A percentile compares a stretch with the other conserved stretches of the same genome.
These are phyloP conservation scores for Takakia lepidozioides DNA, from an alignment of 225 moss, liverwort and hornwort species.

Conservation along the genomic window DNA sequence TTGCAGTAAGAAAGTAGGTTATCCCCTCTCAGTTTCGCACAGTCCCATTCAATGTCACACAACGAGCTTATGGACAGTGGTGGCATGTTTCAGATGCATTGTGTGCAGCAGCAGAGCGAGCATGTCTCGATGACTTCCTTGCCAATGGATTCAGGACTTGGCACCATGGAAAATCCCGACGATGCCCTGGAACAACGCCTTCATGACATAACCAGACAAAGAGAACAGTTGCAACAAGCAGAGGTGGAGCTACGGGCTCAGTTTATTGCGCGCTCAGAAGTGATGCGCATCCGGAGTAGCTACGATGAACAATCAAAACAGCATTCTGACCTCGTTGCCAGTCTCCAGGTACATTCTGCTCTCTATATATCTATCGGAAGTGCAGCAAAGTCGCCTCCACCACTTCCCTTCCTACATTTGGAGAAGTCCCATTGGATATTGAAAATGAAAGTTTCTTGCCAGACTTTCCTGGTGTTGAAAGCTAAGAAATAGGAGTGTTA, in stretches of 20 bases:
- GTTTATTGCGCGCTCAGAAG: conserved; percentile 82
- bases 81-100: conserved; percentile 71
- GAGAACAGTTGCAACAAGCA: conserved; percentile 83
- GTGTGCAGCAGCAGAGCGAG: conserved; percentile 79
- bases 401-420: too few species aligned
- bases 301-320: conserved; percentile 82
- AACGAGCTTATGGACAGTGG: too few species aligned
- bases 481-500: too few species aligned
- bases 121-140: conserved; percentile 55
- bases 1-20: too few species aligned
- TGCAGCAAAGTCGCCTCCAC: too few species aligned
- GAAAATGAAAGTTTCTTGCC: too few species aligned
- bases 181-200: conserved; percentile 83
- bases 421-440: too few species aligned
- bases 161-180: conserved; percentile 51
- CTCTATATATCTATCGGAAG: too few species aligned
- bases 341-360: conserved; percentile 52
- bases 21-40: too few species aligned
- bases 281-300: conserved; percentile 70
- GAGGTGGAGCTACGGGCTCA: conserved; percentile 85
- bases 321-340: conserved; percentile 69
- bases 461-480: too few species aligned
- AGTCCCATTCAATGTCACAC: too few species aligned
- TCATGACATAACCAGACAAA: conserved; percentile 77
- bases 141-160: conserved; percentile 64